These are phyloP conservation scores for Lactifluus echinatus DNA, from an alignment of 768 basidiomycete genomes.

Conservation along the genomic window DNA sequence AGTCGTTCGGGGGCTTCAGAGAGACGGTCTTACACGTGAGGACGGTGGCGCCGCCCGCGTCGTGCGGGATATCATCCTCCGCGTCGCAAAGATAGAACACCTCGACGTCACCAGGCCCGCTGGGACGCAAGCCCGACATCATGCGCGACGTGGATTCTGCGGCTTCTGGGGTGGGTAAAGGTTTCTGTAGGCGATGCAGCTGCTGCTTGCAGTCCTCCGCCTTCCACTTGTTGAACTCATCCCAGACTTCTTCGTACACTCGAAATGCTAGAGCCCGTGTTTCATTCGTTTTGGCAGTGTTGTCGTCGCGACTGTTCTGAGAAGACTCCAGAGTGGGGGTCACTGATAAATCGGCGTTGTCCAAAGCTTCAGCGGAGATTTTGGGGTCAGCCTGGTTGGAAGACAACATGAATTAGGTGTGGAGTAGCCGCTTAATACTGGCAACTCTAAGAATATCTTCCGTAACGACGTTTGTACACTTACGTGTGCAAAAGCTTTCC, in stretches of 20 bases:
- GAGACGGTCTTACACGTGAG: background rate
- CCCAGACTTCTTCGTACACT: slow-evolving; percentile 23
- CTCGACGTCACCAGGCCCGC: slow-evolving; percentile 1
- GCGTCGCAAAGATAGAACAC: background rate
- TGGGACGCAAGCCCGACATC: background rate
- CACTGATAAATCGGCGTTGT: background rate
- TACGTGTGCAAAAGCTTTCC: too few species aligned
- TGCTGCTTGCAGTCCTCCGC: slow-evolving; percentile 15
- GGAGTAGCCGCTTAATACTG: too few species aligned
- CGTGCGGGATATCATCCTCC: slow-evolving; percentile 9
- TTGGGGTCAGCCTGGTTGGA: background rate
- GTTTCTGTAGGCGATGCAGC: slow-evolving; percentile 15
- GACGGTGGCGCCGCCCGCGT: background rate
- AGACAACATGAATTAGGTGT: background rate
- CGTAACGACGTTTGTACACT: too few species aligned
- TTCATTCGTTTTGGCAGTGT: background rate
- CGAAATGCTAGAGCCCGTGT: background rate
- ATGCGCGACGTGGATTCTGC: background rate
- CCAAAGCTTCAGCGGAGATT: background rate
- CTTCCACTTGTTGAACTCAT: slow-evolving; percentile 26
- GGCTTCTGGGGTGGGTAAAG: slow-evolving; percentile 2
- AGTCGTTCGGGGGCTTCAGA: background rate
- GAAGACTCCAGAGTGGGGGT: background rate
- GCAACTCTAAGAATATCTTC: too few species aligned
- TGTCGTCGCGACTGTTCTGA: background rate